Percentiles rank a stretch among this genome's conserved stretches.
phyloP scores from a whole-genome alignment of 768 basidiomycete genomes.

The Coprinellus micaceus region DNA sequence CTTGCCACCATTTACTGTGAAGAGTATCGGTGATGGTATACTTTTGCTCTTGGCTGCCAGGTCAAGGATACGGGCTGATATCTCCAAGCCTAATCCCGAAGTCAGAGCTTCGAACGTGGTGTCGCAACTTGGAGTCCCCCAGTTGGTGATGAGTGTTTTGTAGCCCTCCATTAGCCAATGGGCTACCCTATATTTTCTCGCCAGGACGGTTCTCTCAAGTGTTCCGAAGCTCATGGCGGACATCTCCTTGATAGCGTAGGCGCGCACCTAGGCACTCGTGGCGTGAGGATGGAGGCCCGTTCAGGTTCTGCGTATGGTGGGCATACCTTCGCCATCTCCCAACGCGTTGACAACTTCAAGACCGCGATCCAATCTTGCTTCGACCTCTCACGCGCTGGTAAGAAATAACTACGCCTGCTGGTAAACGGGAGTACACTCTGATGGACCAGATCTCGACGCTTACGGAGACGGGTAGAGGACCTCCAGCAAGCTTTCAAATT shows the following conservation, averaged over 20 bases:
- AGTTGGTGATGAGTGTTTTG: not conserved
- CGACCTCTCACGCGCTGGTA: not conserved
- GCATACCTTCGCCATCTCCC: not conserved
- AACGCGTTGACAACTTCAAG: not conserved
- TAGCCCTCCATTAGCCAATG: not conserved
- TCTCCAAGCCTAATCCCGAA: no score
- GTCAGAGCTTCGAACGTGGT: no score
- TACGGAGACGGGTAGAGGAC: not conserved
- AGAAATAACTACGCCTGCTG: not conserved
- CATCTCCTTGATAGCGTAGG: not conserved
- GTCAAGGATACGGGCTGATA: no score
- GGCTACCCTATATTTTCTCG: not conserved
- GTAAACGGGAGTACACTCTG: no score
- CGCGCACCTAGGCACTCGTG: not conserved
- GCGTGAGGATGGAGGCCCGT: not conserved
- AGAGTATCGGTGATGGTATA: no score
- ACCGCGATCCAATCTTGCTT: not conserved
- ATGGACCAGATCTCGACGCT: not conserved
- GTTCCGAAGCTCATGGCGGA: not conserved
- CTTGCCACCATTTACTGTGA: no score
- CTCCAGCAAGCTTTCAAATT: not conserved
- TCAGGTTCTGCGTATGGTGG: not conserved
- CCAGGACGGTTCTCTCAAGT: not conserved
- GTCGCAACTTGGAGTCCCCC: no score
- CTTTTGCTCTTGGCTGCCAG: no score